Evolutionary conservation across 1,139 yeast genomes (phyloP), one percentile per base, ranked within the genome.

Genomic region (Scheffersomyces parashehatae): DNA sequence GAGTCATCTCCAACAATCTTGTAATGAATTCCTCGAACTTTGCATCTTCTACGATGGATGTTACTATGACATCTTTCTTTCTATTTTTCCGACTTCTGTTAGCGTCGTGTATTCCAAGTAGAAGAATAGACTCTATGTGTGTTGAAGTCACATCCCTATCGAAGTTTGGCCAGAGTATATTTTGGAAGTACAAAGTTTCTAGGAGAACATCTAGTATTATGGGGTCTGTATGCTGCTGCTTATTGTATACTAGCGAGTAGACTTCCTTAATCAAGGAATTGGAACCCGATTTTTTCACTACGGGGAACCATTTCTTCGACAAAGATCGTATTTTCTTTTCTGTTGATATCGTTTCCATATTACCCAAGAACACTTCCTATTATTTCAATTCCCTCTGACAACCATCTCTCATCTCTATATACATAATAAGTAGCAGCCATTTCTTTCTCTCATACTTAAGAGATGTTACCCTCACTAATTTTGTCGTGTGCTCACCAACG

Each of bases 121-220:
- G 45, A 9, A 67, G 61, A 11, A 75, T 56, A 40, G 71, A 56
- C 40, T 68, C 66, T 4, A 75, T 59, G 49, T 77, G 81, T 20
- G 59, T 65, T 32, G 62, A 56, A 2, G 75, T 61, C 5, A 66
- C 60, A 42, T 75, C 76, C 12, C 56, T 61, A 38, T 65, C 65
- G 45, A 75, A 74, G 37, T 56, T 51, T 4, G 61, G 62, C 82
- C 81, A 77, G 10, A 75, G 59, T 34, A 67, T 60, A 20, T 54
- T 44, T 16, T 54, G 47, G 41, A 66, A 64, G 49, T 58, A 66
- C 26, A 50, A 49, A 3, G 64, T 51, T 10, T 54, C 51, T 5
- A 50, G 29, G 35, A 67, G 49, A 30, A 54, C 49, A 5, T 51
- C 53, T n/a, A 55, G 38, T 39, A 14, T n/a, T 20, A 2, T 42